A percentile compares a stretch with the other conserved stretches of the same genome.
Evolutionary conservation across 1,284 basidiomycete species (phyloP).

Genomic region (Boletellus dicymbophilus): DNA sequence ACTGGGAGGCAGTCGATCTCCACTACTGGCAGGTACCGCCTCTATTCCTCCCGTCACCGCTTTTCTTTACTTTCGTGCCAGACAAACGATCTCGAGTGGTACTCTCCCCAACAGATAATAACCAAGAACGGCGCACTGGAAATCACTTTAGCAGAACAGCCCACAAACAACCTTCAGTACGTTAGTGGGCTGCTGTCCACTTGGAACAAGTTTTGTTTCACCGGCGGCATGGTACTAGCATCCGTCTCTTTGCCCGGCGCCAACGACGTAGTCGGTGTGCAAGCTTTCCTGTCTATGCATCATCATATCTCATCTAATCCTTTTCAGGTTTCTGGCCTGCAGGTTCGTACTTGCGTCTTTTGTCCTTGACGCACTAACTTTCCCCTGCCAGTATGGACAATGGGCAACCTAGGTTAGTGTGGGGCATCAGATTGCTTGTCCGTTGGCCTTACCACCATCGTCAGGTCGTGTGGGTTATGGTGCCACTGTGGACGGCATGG

Average conservation of each 20-base stretch:
- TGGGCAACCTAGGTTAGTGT: conserved; percentile 59
- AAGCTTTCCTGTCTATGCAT: conserved; percentile 49
- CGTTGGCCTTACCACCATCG: not conserved
- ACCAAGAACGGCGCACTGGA: conserved; percentile 80
- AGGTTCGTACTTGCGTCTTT: conserved; percentile 23
- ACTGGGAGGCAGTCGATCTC: conserved; percentile 59
- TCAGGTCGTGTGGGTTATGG: conserved; percentile 60
- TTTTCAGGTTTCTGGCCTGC: conserved; percentile 33
- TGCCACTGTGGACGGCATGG: conserved; percentile 62
- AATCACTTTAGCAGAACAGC: conserved; percentile 71
- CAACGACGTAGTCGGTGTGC: conserved; percentile 49
- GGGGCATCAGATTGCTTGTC: not conserved
- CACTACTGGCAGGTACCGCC: conserved; percentile 38
- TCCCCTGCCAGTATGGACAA: conserved; percentile 49
- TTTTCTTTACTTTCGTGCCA: conserved; percentile 8
- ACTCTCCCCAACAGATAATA: conserved; percentile 78
- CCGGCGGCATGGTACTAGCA: conserved; percentile 75
- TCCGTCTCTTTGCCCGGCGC: conserved; percentile 83
- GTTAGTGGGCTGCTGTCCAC: conserved; percentile 70
- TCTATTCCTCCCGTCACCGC: not conserved
- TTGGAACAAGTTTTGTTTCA: conserved; percentile 97
- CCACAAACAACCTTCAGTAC: conserved; percentile 76
- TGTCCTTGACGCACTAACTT: conserved; percentile 11
- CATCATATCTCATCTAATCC: not conserved
- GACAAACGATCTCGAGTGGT: conserved; percentile 66